A percentile compares a stretch with the other conserved stretches of the same genome.
Conservation (phyloP, 2,329 filamentous ascomycete genomes). For the Trichoderma sp. region DNA sequence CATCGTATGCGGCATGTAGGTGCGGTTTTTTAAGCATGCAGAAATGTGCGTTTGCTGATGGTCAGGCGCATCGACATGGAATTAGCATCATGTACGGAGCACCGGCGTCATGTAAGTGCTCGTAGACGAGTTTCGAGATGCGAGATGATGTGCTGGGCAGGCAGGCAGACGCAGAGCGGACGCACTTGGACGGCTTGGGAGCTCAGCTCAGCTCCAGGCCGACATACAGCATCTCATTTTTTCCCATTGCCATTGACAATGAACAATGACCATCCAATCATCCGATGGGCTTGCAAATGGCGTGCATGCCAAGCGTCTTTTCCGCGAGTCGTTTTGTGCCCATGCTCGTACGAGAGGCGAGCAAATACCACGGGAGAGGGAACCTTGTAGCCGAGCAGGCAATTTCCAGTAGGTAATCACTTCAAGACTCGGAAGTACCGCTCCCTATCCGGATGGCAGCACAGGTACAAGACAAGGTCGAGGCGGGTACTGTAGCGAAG, state of each 20-base stretch:
- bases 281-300: slow-evolving; percentile 1
- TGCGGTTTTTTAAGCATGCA: slow-evolving; percentile 12
- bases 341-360: neutral
- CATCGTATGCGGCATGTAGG: neutral
- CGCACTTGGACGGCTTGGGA: neutral
- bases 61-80: slow-evolving; percentile 1
- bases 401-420: slow-evolving; percentile 2
- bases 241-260: neutral
- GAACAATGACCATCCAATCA: neutral
- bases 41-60: neutral
- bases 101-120: neutral
- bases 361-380: neutral
- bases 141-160: slow-evolving; percentile 15
- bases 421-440: neutral
- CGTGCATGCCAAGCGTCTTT: slow-evolving; percentile 7
- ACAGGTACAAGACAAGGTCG: neutral
- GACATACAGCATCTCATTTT: neutral
- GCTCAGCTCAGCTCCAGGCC: neutral
- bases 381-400: neutral
- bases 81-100: slow-evolving; percentile 10
- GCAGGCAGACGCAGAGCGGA: neutral
- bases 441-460: neutral
- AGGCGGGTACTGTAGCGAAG: neutral
- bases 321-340: neutral
- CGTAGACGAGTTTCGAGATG: slow-evolving; percentile 1